Conservation (phyloP, 169 alveolate species). For the Plasmodium gonderi region DNA sequence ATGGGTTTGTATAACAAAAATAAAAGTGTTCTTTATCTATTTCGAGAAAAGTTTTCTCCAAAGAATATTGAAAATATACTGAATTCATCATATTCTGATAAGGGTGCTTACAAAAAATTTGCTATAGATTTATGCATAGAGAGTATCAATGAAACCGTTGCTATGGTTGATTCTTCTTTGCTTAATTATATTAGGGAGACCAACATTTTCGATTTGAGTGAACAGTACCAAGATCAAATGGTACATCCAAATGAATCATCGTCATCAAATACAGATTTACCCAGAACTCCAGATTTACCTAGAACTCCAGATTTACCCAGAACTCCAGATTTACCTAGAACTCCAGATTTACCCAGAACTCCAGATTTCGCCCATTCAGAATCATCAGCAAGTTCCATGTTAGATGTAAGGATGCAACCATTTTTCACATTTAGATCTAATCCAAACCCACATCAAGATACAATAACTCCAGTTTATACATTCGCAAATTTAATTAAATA, state of each 20-base stretch:
- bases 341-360: no score
- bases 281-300: no score
- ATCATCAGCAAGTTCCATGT: no score
- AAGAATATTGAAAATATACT: constrained; percentile 8
- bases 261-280: no score
- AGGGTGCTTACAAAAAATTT: background rate
- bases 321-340: no score
- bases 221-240: no score
- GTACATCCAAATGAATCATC: no score
- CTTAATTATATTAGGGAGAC: background rate
- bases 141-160: background rate
- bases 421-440: no score
- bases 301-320: no score
- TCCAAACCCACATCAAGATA: background rate
- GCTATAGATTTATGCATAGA: background rate
- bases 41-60: constrained; percentile 24
- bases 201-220: no score
- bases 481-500: constrained; percentile 32
- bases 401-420: no score
- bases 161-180: background rate
- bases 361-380: no score
- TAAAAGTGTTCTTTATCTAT: background rate
- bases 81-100: background rate
- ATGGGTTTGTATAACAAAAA: constrained; percentile 30
- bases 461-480: background rate